Evolutionary conservation across 306 rosid genomes (phyloP), one percentile per base, ranked within the genome.

Genomic region (Cucurbita argyrosperma): DNA sequence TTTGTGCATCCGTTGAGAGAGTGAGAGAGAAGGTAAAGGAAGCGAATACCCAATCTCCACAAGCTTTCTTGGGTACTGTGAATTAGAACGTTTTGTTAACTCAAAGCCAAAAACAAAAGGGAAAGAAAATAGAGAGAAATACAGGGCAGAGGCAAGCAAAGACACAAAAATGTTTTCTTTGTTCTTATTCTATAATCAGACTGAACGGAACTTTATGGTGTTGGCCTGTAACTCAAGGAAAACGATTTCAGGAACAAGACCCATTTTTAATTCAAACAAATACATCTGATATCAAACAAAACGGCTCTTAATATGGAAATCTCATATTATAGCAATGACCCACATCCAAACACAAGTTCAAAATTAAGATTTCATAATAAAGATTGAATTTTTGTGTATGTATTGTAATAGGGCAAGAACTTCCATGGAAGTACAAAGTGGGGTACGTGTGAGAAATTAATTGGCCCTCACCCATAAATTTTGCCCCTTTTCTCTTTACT

Each of bases 151-250:
- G 43, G 6, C 35, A 74, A 43, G 78, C 80, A 72, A 85, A 66
- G 78, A 85, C 81, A 77, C 82, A 78, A 84, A 91, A 83, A 85
- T 88, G 91, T 90, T 88, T 82, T 74, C 78, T 84, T 87, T 88
- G 86, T 87, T 85, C 72, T 76, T 85, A 84, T 87, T 85, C 78
- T 42, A 58, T 23, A 1, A 80, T 85, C 80, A 81, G 68, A 83
- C 76, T 51, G 30, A 15, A 45, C 26, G 49, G 37, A 39, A 8
- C 26, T 40, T 46, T 38, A 19, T 18, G 53, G 21, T 13, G 52
- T 60, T 16, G 74, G 74, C 7, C 53, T 7, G 76, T 37, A 13
- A 26, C 49, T 71, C 45, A 16, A 70, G 46, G 18, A 47, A 47
- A 50, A 13, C 35, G 57, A 53, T 52, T 70, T 70, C 46, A 18